These are phyloP conservation scores for Mycena sp. DNA, from an alignment of 1,284 basidiomycete genomes.

Conservation along the genomic window DNA sequence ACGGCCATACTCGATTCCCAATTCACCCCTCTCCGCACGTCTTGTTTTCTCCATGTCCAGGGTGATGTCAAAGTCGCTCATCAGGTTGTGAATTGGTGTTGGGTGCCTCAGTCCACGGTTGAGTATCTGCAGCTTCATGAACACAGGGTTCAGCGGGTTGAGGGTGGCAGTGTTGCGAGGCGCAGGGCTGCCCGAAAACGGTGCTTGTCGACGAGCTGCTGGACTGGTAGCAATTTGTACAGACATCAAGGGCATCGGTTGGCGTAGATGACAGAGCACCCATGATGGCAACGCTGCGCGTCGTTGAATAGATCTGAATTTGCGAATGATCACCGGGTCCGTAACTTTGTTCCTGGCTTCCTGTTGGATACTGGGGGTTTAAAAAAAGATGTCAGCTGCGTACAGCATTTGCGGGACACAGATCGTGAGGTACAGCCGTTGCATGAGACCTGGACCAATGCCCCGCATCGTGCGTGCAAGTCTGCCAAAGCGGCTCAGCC, in stretches of 20 bases:
- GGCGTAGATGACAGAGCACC: conserved; percentile 8
- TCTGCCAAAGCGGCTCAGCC: not conserved
- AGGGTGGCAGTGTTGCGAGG: conserved; percentile 41
- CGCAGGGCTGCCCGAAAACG: conserved; percentile 40
- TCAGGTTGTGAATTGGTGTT: conserved; percentile 29
- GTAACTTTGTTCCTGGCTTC: not conserved
- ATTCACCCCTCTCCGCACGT: not conserved
- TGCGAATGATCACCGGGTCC: not conserved
- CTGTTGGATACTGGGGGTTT: not conserved
- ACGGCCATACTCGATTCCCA: not conserved
- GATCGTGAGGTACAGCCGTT: not conserved
- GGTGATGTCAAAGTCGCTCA: conserved; percentile 20
- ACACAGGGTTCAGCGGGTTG: conserved; percentile 41
- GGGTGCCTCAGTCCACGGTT: not conserved
- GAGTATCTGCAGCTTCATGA: conserved; percentile 3
- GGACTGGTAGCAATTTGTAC: not conserved
- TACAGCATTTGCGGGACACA: not conserved
- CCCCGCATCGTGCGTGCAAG: not conserved
- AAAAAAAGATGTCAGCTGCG: not conserved
- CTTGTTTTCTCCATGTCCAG: conserved; percentile 33
- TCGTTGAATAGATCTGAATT: not conserved
- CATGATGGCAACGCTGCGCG: conserved; percentile 4
- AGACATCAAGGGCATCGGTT: conserved; percentile 1
- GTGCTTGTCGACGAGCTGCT: conserved; percentile 33
- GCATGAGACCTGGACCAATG: not conserved